These are phyloP conservation scores for Globisporangium abappressorium DNA, from an alignment of 352 stramenopile species.

Conservation along the genomic window DNA sequence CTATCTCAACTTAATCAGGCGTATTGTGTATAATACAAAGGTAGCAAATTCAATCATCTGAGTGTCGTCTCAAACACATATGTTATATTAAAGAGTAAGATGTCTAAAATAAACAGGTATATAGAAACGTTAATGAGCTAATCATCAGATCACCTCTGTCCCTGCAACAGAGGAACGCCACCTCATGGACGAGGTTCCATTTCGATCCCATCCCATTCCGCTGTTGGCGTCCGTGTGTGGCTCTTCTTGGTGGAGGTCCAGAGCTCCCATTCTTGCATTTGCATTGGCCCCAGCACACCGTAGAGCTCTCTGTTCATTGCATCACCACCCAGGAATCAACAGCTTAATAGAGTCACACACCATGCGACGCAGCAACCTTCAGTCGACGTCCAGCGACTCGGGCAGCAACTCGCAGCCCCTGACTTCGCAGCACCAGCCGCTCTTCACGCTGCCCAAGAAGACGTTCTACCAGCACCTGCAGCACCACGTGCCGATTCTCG, in stretches of 20 bases:
- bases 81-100: not conserved
- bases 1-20: too few relatives aligned
- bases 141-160: not conserved
- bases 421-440: not conserved
- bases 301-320: not conserved
- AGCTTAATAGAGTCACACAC: not conserved
- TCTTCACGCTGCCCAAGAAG: constrained; percentile 5
- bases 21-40: too few relatives aligned
- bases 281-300: not conserved
- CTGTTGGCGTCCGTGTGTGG: not conserved
- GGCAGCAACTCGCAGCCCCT: not conserved
- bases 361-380: constrained; percentile 8
- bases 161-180: constrained; percentile 2
- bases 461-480: constrained; percentile 15
- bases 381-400: constrained; percentile 9
- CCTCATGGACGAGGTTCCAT: not conserved
- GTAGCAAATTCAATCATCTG: too few relatives aligned
- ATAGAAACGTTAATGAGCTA: not conserved
- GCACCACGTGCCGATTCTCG: constrained; percentile 40
- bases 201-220: constrained; percentile 6
- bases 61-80: too few relatives aligned
- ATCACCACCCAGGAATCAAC: not conserved
- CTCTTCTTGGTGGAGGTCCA: not conserved
- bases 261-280: not conserved
- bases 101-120: not conserved